Percentiles rank a stretch among this genome's conserved stretches.
Evolutionary conservation across 768 basidiomycete genomes (phyloP).

Genomic region (Boletus barrowsii): DNA sequence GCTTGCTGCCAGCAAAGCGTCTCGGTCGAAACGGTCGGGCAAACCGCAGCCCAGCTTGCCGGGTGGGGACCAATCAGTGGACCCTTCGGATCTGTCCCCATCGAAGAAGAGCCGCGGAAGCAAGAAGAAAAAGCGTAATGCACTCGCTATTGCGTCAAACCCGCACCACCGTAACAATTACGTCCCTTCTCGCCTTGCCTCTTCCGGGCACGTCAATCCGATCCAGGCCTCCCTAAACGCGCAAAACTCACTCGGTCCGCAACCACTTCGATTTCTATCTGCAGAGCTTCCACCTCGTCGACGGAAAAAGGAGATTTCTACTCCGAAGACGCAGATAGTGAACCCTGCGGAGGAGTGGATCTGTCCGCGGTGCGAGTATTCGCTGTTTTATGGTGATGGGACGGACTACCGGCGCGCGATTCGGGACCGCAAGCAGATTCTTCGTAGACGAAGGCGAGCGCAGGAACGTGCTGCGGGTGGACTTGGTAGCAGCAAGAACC

Average conservation of each 20-base stretch:
- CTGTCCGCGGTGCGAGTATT: conserved; percentile 92
- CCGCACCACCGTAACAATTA: conserved; percentile 96
- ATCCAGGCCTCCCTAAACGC: conserved; percentile 40
- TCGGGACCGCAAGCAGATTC: conserved; percentile 73
- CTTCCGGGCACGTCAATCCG: conserved; percentile 39
- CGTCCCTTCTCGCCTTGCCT: conserved; percentile 77
- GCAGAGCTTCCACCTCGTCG: conserved; percentile 60
- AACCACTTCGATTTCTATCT: conserved; percentile 62
- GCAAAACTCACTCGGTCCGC: conserved; percentile 54
- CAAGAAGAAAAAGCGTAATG: conserved; percentile 95
- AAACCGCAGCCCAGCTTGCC: conserved; percentile 34
- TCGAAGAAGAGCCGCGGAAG: conserved; percentile 29
- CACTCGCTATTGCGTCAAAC: conserved; percentile 89
- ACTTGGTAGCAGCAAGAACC: conserved; percentile 21
- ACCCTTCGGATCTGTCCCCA: conserved; percentile 39
- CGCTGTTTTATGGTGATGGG: conserved; percentile 87
- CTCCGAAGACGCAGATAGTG: conserved; percentile 37
- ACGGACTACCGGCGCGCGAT: conserved; percentile 60
- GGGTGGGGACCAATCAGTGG: conserved; percentile 35
- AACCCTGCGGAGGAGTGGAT: conserved; percentile 86
- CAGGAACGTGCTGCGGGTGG: conserved; percentile 58
- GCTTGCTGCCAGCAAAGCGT: conserved; percentile 34
- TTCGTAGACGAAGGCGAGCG: conserved; percentile 65
- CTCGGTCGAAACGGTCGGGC: conserved; percentile 37
- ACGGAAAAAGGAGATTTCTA: conserved; percentile 27